Conservation (phyloP, 306 rosid species). For the Lathyrus aphaca region DNA sequence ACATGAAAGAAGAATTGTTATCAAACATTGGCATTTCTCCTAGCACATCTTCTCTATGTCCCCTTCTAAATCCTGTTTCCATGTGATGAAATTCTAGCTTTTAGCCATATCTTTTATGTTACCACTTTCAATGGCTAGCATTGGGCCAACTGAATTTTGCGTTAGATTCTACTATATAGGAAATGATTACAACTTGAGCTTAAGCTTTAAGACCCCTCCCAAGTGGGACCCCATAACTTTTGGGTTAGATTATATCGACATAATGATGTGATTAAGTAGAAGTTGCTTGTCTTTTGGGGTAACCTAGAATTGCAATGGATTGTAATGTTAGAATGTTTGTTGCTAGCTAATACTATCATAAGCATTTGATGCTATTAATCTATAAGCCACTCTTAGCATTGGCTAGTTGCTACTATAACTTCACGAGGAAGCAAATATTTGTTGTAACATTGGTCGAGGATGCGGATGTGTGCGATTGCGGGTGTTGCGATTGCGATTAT, state of each 20-base stretch:
- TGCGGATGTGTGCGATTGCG: too few relatives aligned
- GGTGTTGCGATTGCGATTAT: too few relatives aligned
- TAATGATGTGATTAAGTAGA: neutral
- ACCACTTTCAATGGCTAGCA: slow-evolving; percentile 43
- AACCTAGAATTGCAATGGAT: neutral
- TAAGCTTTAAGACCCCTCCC: too few relatives aligned
- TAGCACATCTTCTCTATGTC: slow-evolving; percentile 69
- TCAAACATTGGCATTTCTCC: slow-evolving; percentile 49
- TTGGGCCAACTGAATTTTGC: slow-evolving; percentile 45
- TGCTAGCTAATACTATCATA: neutral
- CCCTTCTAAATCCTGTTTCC: slow-evolving; percentile 48
- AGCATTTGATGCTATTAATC: too few relatives aligned
- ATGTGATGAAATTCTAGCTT: slow-evolving; percentile 52
- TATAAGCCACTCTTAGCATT: too few relatives aligned
- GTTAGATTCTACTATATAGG: slow-evolving; percentile 33
- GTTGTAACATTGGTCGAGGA: too few relatives aligned
- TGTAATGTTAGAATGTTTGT: neutral
- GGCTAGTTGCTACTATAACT: too few relatives aligned
- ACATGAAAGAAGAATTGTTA: neutral
- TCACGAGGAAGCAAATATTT: too few relatives aligned
- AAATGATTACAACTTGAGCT: neutral
- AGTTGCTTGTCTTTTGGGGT: slow-evolving; percentile 14
- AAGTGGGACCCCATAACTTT: too few relatives aligned
- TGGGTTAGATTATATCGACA: neutral
- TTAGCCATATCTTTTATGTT: slow-evolving; percentile 28